Evolutionary conservation across 192 early-diverging fungal species (phyloP).

Genomic region (Coemansia furcata): DNA sequence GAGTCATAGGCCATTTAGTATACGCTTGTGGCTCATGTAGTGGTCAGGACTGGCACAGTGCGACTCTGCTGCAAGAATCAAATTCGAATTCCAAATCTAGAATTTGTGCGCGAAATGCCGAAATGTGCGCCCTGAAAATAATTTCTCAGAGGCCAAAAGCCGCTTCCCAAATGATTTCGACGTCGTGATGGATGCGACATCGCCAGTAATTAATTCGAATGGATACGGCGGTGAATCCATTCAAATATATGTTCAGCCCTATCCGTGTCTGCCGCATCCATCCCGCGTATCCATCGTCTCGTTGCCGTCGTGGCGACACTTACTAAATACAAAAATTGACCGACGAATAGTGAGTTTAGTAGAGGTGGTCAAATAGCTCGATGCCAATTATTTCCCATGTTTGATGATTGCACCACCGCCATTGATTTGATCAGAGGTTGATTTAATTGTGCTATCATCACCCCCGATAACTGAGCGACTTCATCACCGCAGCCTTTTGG

Average conservation of each 20-base stretch:
- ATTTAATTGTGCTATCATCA: neutral
- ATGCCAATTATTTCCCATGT: neutral
- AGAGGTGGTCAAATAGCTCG: neutral
- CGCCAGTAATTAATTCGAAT: neutral
- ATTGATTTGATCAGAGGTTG: neutral
- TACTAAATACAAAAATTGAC: constrained; percentile 28
- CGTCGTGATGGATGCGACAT: neutral
- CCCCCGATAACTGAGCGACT: neutral
- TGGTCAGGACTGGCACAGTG: neutral
- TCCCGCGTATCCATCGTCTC: constrained; percentile 25
- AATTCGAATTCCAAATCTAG: neutral
- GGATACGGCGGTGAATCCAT: constrained; percentile 10
- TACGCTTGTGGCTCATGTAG: neutral
- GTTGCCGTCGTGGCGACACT: constrained; percentile 20
- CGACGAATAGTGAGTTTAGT: constrained; percentile 2
- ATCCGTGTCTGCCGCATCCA: neutral
- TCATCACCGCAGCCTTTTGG: neutral
- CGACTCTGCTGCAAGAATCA: neutral
- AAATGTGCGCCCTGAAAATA: neutral
- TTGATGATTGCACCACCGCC: neutral
- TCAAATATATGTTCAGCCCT: neutral
- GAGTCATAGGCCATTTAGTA: too few relatives aligned
- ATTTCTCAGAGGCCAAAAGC: neutral
- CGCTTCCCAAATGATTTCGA: neutral
- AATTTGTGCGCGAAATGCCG: neutral